phyloP scores from a whole-genome alignment of 306 rosid species.

The Glycyrrhiza uralensis region DNA sequence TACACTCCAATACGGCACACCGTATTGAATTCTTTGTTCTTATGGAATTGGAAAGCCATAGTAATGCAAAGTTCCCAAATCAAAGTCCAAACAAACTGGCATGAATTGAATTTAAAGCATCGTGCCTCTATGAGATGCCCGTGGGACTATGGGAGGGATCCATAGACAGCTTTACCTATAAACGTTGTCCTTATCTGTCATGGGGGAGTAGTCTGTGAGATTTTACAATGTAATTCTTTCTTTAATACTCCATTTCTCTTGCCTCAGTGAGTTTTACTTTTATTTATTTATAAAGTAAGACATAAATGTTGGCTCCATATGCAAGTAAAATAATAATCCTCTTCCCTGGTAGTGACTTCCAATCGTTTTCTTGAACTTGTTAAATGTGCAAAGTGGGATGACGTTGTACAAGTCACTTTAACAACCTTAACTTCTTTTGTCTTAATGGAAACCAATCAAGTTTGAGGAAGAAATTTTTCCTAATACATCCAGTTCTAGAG shows the following conservation, averaged over 20 bases:
- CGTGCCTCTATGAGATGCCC: neutral
- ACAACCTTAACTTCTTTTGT: constrained; percentile 30
- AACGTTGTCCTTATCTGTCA: constrained; percentile 19
- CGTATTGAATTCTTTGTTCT: neutral
- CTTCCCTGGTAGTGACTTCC: neutral
- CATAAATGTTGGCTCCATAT: constrained; percentile 15
- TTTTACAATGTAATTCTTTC: neutral
- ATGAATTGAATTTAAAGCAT: constrained; percentile 12
- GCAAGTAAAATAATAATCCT: constrained; percentile 23
- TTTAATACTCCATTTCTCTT: neutral
- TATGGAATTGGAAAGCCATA: neutral
- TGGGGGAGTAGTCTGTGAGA: neutral
- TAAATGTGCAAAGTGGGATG: constrained; percentile 30
- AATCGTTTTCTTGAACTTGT: constrained; percentile 29
- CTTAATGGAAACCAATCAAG: constrained; percentile 28
- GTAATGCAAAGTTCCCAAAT: constrained; percentile 22
- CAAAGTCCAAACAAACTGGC: constrained; percentile 25
- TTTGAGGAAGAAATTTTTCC: constrained; percentile 26
- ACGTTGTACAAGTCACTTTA: constrained; percentile 31
- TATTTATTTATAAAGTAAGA: neutral
- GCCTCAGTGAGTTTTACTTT: neutral
- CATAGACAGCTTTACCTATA: neutral
- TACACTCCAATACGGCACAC: neutral
- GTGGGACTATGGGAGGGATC: neutral
- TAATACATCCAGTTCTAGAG: constrained; percentile 2